Percentiles rank a stretch among this genome's conserved stretches.
Conservation (phyloP, 768 basidiomycete genomes). For the Obba rivulosa region DNA sequence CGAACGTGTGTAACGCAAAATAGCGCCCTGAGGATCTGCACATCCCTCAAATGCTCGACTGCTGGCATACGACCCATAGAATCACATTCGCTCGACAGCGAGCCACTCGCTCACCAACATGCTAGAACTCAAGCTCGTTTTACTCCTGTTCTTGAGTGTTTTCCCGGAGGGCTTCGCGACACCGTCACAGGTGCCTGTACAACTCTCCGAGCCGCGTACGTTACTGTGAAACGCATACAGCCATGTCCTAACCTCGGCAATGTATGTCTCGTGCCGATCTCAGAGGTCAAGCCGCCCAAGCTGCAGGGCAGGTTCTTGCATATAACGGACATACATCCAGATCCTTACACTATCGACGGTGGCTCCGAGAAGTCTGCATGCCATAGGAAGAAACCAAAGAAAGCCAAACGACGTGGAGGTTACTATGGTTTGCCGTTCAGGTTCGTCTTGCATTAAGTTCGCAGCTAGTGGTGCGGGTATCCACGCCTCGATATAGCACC, state of each 20-base stretch:
- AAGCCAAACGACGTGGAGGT: constrained; percentile 46
- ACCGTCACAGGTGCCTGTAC: constrained; percentile 38
- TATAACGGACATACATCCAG: constrained; percentile 83
- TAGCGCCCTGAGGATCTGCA: no score
- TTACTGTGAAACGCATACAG: constrained; percentile 4
- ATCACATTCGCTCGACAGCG: no score
- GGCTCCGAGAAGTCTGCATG: constrained; percentile 59
- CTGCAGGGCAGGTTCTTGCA: constrained; percentile 74
- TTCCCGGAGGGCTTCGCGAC: constrained; percentile 26
- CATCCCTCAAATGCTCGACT: no score
- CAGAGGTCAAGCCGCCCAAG: constrained; percentile 28
- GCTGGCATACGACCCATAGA: no score
- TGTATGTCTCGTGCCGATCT: not conserved
- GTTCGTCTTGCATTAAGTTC: constrained; percentile 33
- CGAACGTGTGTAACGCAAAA: constrained; percentile 15
- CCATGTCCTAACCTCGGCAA: not conserved
- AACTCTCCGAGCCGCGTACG: constrained; percentile 28
- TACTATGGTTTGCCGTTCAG: constrained; percentile 65
- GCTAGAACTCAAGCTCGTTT: constrained; percentile 15
- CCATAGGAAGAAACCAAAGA: constrained; percentile 55
- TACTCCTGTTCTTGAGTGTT: constrained; percentile 18
- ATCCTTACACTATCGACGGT: constrained; percentile 53
- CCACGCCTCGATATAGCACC: constrained; percentile 28
- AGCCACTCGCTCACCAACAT: constrained; percentile 3
- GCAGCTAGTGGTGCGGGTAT: not conserved